A percentile compares a stretch with the other conserved stretches of the same genome.
Evolutionary conservation across 768 basidiomycete genomes (phyloP).

Genomic region (Suillus cothurnatus): DNA sequence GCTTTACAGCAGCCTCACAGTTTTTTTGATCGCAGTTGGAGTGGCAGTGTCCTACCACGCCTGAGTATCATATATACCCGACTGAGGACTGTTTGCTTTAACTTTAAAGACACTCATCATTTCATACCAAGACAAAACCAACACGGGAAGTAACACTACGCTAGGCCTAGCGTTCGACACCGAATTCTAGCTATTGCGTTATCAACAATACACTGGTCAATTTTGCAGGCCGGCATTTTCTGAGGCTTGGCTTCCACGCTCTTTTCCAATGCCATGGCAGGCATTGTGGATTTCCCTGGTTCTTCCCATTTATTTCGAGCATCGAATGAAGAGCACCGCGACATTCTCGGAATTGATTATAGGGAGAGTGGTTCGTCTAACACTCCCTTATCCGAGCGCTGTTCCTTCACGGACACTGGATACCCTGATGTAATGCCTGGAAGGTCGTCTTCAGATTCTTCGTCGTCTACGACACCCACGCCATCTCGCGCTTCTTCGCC

Average conservation of each 20-base stretch:
- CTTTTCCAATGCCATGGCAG: slow-evolving; percentile 21
- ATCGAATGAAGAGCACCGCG: slow-evolving; percentile 43
- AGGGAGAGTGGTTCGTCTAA: slow-evolving; percentile 31
- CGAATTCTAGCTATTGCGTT: neutral
- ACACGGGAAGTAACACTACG: neutral
- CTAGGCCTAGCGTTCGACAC: neutral
- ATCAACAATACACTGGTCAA: neutral
- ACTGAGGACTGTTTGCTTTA: neutral
- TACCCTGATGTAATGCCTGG: slow-evolving; percentile 28
- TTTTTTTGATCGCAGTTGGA: neutral
- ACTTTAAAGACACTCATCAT: neutral
- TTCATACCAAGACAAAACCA: slow-evolving; percentile 1
- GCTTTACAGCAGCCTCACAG: neutral
- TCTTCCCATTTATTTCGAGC: slow-evolving; percentile 18
- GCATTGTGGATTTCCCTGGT: slow-evolving; percentile 14
- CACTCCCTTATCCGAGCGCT: slow-evolving; percentile 14
- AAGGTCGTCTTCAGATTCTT: slow-evolving; percentile 30
- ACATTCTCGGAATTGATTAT: slow-evolving; percentile 48
- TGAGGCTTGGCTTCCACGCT: slow-evolving; percentile 12
- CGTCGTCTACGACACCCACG: slow-evolving; percentile 48
- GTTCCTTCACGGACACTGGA: slow-evolving; percentile 14
- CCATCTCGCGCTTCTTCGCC: slow-evolving; percentile 69
- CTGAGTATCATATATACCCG: neutral
- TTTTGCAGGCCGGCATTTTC: neutral
- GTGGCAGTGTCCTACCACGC: slow-evolving; percentile 3